These are phyloP conservation scores for Leccinum truebloodii DNA, from an alignment of 768 basidiomycete genomes.

Conservation along the genomic window DNA sequence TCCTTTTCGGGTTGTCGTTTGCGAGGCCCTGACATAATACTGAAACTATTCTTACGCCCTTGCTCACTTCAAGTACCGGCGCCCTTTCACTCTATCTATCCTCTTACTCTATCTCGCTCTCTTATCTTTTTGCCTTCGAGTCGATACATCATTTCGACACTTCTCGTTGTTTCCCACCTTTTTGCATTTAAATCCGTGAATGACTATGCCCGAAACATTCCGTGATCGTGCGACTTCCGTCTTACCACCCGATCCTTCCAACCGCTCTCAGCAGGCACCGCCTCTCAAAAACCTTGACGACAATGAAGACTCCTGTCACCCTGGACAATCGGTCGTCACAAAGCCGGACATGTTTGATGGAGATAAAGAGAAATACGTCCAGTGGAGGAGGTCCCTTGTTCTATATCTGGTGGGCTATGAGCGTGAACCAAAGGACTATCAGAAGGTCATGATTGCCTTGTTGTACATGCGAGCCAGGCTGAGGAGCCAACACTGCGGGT, in stretches of 20 bases:
- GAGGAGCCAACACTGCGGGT: not conserved
- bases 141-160: too few species aligned
- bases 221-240: not conserved
- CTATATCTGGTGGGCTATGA: not conserved
- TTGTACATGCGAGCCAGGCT: not conserved
- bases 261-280: not conserved
- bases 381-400: not conserved
- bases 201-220: not conserved
- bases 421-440: not conserved
- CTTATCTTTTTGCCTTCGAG: too few species aligned
- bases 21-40: too few species aligned
- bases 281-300: not conserved
- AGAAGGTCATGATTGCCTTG: not conserved
- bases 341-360: not conserved
- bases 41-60: too few species aligned
- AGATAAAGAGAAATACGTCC: not conserved
- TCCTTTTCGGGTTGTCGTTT: too few species aligned
- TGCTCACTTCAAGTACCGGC: too few species aligned
- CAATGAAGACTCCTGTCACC: not conserved
- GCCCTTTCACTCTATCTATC: too few species aligned
- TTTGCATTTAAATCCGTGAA: not conserved
- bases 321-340: not conserved
- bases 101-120: too few species aligned
- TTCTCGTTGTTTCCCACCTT: not conserved
- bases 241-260: not conserved